A percentile compares a stretch with the other conserved stretches of the same genome.
These are phyloP conservation scores for Nakazawaea ambrosiae DNA, from an alignment of 805 yeast genomes.

Conservation along the genomic window DNA sequence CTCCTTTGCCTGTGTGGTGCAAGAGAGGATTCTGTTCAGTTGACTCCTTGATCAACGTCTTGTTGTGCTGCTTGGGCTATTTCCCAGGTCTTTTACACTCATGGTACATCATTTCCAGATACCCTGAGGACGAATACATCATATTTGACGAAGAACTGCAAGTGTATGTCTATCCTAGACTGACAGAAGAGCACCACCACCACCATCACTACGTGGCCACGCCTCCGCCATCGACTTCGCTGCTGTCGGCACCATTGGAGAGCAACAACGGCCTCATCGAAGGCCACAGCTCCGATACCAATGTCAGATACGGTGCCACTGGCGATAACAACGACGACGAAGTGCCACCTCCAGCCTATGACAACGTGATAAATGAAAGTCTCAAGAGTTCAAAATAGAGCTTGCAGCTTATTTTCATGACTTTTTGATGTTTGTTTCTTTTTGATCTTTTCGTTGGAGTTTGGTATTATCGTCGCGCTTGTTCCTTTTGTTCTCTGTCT, in stretches of 20 bases:
- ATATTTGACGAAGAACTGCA: constrained; percentile 12
- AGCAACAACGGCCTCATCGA: constrained; percentile 16
- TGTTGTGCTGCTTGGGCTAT: constrained; percentile 54
- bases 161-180: constrained; percentile 12
- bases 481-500: too few species aligned
- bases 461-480: too few species aligned
- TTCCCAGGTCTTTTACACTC: constrained; percentile 69
- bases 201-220: constrained; percentile 14
- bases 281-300: too few species aligned
- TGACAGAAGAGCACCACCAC: constrained; percentile 6
- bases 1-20: constrained; percentile 73
- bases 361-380: constrained; percentile 27
- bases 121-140: constrained; percentile 29
- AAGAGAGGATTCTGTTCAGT: constrained; percentile 69
- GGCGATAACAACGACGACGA: too few species aligned
- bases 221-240: not conserved
- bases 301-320: too few species aligned
- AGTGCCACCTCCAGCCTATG: constrained; percentile 32
- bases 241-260: not conserved
- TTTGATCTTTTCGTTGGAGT: too few species aligned
- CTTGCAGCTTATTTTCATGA: too few species aligned
- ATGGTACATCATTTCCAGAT: constrained; percentile 53
- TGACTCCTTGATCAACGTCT: constrained; percentile 61
- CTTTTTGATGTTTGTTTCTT: too few species aligned
- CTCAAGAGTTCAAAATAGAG: too few species aligned